Percentiles rank a stretch among this genome's conserved stretches.
These are phyloP conservation scores for Radiomyces spectabilis DNA, from an alignment of 192 early-diverging fungal species.

Conservation along the genomic window DNA sequence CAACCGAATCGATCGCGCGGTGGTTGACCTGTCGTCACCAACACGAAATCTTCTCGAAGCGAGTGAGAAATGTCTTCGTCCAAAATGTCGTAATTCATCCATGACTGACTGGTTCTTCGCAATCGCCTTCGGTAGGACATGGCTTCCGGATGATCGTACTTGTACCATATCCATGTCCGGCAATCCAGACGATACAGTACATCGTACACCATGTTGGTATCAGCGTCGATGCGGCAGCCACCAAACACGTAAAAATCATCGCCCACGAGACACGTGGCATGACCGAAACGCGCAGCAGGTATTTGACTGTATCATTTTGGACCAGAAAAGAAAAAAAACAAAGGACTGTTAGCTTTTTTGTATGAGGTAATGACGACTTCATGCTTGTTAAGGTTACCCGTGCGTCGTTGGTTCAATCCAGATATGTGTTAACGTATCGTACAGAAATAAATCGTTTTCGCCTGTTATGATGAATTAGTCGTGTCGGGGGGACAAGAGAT, in stretches of 20 bases:
- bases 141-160: constrained; percentile 15
- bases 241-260: constrained; percentile 11
- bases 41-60: not conserved
- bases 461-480: not conserved
- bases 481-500: too few relatives aligned
- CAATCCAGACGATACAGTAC: constrained; percentile 12
- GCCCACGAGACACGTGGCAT: constrained; percentile 1
- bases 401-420: constrained; percentile 12
- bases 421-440: constrained; percentile 6
- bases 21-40: constrained; percentile 5
- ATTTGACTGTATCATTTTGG: too few relatives aligned
- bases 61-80: not conserved
- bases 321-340: too few relatives aligned
- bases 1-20: constrained; percentile 11
- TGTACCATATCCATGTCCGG: constrained; percentile 9
- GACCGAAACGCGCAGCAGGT: constrained; percentile 16
- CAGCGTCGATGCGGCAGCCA: constrained; percentile 15
- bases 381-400: constrained; percentile 1
- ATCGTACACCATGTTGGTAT: constrained; percentile 12
- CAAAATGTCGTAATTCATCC: too few relatives aligned
- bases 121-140: not conserved
- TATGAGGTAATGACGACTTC: not conserved
- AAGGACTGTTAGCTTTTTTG: not conserved
- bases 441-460: constrained; percentile 19
- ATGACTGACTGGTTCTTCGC: not conserved